Conservation (phyloP, 2,329 filamentous ascomycete species). For the Aureobasidium pullulans region DNA sequence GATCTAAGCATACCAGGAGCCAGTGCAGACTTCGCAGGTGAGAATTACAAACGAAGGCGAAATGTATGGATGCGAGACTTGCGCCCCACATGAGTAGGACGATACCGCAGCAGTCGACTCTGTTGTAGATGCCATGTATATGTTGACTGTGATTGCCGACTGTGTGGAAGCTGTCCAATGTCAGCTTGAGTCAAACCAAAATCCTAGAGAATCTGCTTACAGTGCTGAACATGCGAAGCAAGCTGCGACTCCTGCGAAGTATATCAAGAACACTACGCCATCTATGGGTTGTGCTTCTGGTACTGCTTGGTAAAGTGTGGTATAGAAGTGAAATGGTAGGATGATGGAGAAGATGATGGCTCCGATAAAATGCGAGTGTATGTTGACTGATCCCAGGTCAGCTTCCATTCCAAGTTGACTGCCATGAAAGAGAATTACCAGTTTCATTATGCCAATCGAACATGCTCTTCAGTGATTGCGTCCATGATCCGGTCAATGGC, state of each 20-base stretch:
- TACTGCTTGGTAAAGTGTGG: not conserved
- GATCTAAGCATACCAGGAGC: constrained; percentile 6
- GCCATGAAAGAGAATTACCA: not conserved
- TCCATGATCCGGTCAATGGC: constrained; percentile 6
- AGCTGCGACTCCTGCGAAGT: constrained; percentile 16
- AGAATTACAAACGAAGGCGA: constrained; percentile 16
- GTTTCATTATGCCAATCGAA: constrained; percentile 16
- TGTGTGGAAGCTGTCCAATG: constrained; percentile 11
- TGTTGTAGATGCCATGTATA: constrained; percentile 14
- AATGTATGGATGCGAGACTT: constrained; percentile 18
- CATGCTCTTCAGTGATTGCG: constrained; percentile 6
- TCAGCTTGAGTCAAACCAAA: not conserved
- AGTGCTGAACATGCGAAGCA: constrained; percentile 18
- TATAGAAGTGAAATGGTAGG: constrained; percentile 17
- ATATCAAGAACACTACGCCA: constrained; percentile 15
- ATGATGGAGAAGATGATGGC: constrained; percentile 12
- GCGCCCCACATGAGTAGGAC: constrained; percentile 19
- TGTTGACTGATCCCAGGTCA: constrained; percentile 15
- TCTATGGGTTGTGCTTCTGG: constrained; percentile 11
- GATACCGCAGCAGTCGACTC: constrained; percentile 17
- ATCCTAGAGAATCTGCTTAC: not conserved
- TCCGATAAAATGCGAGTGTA: constrained; percentile 17
- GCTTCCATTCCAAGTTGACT: not conserved
- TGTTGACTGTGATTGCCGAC: constrained; percentile 14
- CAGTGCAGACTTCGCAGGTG: constrained; percentile 13